Evolutionary conservation across 2,329 filamentous ascomycete genomes (phyloP).

Genomic region (Colletotrichum chrysophilum): DNA sequence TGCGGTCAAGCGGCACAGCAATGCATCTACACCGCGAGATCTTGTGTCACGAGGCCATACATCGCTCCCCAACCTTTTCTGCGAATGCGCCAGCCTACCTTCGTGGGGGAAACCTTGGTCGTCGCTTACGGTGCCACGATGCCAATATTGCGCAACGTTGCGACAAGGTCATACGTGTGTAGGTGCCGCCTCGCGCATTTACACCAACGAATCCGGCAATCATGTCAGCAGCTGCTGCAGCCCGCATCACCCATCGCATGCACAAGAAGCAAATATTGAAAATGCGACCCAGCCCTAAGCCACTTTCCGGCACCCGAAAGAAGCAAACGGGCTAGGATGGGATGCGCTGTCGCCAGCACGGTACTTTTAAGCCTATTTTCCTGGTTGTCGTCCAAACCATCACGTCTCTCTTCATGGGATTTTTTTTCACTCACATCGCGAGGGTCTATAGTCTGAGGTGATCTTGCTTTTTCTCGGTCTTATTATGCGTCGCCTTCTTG

Average conservation of each 20-base stretch:
- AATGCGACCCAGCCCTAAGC: slow-evolving; percentile 17
- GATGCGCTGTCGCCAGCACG: background rate
- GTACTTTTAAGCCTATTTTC: background rate
- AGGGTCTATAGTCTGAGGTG: background rate
- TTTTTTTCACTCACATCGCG: background rate
- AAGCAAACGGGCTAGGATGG: background rate
- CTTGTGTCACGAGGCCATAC: slow-evolving; percentile 1
- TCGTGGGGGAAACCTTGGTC: background rate
- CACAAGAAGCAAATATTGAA: background rate
- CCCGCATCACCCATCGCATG: background rate
- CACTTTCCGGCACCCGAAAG: background rate
- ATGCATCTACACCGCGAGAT: background rate
- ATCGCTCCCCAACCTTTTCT: background rate
- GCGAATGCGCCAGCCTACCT: background rate
- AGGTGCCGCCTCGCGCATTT: background rate
- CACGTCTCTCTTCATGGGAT: background rate
- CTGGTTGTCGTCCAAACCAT: background rate
- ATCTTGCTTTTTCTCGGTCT: background rate
- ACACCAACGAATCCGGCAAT: background rate
- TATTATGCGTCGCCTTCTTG: background rate
- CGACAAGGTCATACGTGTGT: background rate
- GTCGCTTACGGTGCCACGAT: slow-evolving; percentile 7
- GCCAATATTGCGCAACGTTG: background rate
- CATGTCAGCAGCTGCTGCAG: slow-evolving; percentile 1
- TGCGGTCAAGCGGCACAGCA: slow-evolving; percentile 7